A percentile compares a stretch with the other conserved stretches of the same genome.
Conservation (phyloP, 208 protist genomes). For the Vickermania ingenoplastis region DNA sequence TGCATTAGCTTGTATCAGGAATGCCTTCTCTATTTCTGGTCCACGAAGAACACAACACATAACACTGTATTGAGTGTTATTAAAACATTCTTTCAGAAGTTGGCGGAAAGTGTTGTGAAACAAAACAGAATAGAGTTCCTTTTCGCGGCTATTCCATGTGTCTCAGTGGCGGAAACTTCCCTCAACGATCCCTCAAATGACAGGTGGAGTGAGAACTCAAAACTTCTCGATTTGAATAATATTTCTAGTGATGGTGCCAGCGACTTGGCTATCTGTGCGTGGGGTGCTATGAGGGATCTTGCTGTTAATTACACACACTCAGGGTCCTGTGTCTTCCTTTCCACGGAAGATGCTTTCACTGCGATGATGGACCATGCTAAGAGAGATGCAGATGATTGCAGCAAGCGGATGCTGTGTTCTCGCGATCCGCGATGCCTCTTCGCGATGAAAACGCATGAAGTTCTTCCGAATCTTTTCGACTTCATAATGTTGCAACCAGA, state of each 20-base stretch:
- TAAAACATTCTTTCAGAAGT: no score
- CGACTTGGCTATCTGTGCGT: background rate
- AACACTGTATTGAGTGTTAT: no score
- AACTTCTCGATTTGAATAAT: background rate
- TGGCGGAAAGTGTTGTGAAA: no score
- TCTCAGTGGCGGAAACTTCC: no score
- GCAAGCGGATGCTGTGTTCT: conserved; percentile 4
- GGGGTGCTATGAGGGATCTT: background rate
- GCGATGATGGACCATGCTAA: conserved; percentile 2
- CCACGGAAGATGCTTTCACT: conserved; percentile 1
- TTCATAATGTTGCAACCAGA: background rate
- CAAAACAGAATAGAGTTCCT: no score
- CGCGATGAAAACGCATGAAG: background rate
- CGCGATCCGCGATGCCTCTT: conserved; percentile 5
- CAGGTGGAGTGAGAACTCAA: no score
- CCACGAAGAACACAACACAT: no score
- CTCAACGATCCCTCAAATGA: no score
- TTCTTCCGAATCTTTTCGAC: background rate
- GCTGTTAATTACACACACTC: background rate
- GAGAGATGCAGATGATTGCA: background rate
- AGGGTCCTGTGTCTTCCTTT: background rate
- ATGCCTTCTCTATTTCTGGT: background rate
- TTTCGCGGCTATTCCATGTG: no score
- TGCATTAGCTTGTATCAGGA: background rate
- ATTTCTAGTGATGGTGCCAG: background rate